phyloP scores from a whole-genome alignment of 768 basidiomycete genomes.

The Kwoniella bestiolae region DNA sequence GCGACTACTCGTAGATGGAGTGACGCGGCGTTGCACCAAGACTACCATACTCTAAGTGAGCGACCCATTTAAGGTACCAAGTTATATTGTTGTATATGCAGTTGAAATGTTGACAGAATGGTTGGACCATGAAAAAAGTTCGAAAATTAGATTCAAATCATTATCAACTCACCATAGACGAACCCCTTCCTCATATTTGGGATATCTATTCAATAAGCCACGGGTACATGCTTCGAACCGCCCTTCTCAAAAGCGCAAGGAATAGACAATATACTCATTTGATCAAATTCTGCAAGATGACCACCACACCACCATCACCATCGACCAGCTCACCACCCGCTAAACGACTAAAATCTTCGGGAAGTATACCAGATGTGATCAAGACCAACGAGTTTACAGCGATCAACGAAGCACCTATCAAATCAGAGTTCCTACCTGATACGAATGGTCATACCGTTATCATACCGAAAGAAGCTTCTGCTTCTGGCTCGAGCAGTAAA shows the following conservation, averaged over 20 bases:
- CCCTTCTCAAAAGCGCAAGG: background rate
- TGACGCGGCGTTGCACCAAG: slow-evolving; percentile 23
- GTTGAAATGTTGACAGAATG: background rate
- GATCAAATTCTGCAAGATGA: slow-evolving; percentile 25
- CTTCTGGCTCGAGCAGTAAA: background rate
- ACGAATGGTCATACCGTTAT: background rate
- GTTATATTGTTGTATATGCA: background rate
- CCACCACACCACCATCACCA: slow-evolving; percentile 23
- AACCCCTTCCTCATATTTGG: background rate
- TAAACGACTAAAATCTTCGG: slow-evolving; percentile 30
- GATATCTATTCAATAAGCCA: background rate
- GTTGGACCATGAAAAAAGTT: background rate
- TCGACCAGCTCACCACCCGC: slow-evolving; percentile 24
- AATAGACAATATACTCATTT: background rate
- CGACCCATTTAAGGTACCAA: slow-evolving; percentile 20
- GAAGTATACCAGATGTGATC: slow-evolving; percentile 3
- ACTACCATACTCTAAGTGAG: background rate
- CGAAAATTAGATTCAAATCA: background rate
- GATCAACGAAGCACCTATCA: slow-evolving; percentile 38
- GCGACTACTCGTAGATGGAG: no score
- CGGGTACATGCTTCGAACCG: background rate
- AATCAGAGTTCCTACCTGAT: slow-evolving; percentile 13
- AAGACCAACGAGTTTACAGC: slow-evolving; percentile 12
- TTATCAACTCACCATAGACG: no score
- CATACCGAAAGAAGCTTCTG: background rate